Conservation (phyloP, 2,329 filamentous ascomycete species). For the Alternaria atra region DNA sequence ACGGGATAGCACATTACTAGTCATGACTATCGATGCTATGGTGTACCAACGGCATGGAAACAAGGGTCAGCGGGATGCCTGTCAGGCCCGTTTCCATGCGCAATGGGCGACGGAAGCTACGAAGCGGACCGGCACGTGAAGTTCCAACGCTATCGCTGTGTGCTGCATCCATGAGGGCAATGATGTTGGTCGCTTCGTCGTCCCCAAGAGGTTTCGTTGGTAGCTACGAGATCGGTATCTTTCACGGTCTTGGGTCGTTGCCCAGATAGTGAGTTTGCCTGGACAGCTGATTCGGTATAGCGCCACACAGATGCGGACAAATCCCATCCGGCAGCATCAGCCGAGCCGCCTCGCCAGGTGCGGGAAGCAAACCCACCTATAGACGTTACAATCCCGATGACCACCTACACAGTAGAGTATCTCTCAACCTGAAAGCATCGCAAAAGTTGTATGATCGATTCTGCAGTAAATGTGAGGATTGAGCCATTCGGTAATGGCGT, state of each 20-base stretch:
- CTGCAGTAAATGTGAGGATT: not conserved
- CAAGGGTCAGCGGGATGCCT: not conserved
- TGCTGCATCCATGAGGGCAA: not conserved
- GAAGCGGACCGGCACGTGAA: not conserved
- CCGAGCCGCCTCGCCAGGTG: not conserved
- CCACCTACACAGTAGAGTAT: not conserved
- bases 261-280: not conserved
- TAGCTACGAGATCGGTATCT: not conserved
- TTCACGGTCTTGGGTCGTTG: not conserved
- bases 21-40: not conserved
- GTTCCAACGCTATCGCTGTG: not conserved
- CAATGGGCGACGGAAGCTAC: not conserved
- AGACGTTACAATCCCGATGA: not conserved
- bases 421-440: not conserved
- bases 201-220: not conserved
- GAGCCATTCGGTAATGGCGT: not conserved
- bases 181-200: not conserved
- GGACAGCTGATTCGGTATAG: not conserved
- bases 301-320: not conserved
- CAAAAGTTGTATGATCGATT: not conserved
- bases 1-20: not conserved
- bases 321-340: not conserved
- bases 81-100: not conserved
- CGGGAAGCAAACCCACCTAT: not conserved
- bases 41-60: not conserved